Evolutionary conservation across 2,329 filamentous ascomycete species (phyloP).

Genomic region (Immersiporthe knoxdaviesiana): DNA sequence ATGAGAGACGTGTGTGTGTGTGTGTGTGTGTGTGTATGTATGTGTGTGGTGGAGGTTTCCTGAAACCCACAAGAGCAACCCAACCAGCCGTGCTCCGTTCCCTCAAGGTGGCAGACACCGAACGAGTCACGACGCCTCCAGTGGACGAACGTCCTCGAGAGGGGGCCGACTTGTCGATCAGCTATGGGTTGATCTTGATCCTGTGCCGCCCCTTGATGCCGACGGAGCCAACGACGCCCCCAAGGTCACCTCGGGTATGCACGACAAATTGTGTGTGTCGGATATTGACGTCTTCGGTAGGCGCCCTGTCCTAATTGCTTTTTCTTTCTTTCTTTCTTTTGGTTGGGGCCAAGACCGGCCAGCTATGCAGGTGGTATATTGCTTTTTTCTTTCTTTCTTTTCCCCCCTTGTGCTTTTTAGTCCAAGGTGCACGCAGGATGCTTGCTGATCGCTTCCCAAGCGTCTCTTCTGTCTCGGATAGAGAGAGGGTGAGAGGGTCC

Average conservation of each 20-base stretch:
- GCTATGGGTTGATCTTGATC: not conserved
- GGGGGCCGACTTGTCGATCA: not conserved
- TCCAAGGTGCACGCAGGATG: not conserved
- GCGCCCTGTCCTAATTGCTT: not conserved
- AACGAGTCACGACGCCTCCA: not conserved
- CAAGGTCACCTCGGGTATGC: not conserved
- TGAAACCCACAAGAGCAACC: not conserved
- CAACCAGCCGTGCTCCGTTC: not conserved
- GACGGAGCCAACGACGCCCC: not conserved
- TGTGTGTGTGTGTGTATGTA: too few relatives aligned
- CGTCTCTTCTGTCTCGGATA: not conserved
- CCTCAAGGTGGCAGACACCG: not conserved
- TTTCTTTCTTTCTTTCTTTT: not conserved
- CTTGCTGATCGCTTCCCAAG: not conserved
- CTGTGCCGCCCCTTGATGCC: slow-evolving; percentile 5
- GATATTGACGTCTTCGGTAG: not conserved
- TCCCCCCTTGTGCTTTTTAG: too few relatives aligned
- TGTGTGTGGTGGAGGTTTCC: not conserved
- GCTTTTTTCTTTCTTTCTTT: too few relatives aligned
- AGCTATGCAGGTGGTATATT: not conserved
- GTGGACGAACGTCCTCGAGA: not conserved
- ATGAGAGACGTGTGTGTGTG: not conserved
- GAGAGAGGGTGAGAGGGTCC: not conserved
- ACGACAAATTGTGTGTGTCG: not conserved
- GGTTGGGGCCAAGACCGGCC: not conserved